phyloP scores from a whole-genome alignment of 2,329 filamentous ascomycete genomes.

The Nigrospora sphaerica region DNA sequence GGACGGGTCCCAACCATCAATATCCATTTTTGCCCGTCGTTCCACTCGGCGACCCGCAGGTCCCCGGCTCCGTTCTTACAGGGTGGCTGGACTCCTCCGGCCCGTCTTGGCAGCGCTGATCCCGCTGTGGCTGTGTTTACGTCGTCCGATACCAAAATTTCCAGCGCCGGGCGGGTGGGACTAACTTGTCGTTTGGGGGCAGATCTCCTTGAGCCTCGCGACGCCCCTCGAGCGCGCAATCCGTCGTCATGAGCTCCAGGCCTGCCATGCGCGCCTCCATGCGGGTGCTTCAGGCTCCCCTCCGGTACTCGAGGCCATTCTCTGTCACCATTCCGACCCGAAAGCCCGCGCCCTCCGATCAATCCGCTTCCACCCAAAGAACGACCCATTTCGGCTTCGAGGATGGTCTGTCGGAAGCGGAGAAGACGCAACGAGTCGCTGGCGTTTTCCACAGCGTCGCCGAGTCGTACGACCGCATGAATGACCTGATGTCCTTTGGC shows the following conservation, averaged over 20 bases:
- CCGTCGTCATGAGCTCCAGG: constrained; percentile 18
- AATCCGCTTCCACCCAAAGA: constrained; percentile 29
- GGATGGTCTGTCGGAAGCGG: constrained; percentile 65
- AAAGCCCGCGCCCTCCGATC: constrained; percentile 10
- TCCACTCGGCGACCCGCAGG: no score
- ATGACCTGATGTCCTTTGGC: constrained; percentile 97
- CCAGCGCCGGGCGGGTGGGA: no score
- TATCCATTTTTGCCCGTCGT: no score
- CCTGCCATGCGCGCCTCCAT: constrained; percentile 14
- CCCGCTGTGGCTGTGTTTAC: no score
- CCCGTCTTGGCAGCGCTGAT: no score
- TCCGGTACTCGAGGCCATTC: constrained; percentile 9
- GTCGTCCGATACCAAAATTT: no score
- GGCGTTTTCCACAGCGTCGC: constrained; percentile 94
- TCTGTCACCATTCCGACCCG: constrained; percentile 12
- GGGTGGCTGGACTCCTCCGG: no score
- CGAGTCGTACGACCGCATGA: constrained; percentile 94
- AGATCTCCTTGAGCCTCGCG: background rate
- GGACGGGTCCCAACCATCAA: no score
- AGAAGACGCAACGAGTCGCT: constrained; percentile 69
- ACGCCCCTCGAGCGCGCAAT: background rate
- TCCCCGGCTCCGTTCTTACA: no score
- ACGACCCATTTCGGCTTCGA: constrained; percentile 90
- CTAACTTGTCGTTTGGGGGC: background rate
- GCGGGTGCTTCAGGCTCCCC: constrained; percentile 9